phyloP scores from a whole-genome alignment of 1,284 basidiomycete genomes.

The Malassezia sympodialis region DNA sequence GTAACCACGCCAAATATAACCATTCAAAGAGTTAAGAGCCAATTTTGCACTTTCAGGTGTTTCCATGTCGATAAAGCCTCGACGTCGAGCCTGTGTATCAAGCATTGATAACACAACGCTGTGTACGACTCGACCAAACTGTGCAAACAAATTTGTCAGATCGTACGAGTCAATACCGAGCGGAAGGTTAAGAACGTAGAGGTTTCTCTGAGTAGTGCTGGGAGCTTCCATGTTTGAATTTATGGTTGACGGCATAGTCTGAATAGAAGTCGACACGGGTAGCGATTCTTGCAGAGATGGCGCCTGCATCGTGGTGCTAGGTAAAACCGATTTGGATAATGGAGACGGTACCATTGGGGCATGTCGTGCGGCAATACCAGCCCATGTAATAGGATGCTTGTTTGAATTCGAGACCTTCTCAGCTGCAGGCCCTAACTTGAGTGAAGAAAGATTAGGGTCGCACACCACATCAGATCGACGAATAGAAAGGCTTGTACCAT shows the following conservation, averaged over 20 bases:
- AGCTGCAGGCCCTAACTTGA: neutral
- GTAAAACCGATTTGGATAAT: neutral
- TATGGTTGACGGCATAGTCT: neutral
- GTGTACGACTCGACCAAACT: conserved; percentile 36
- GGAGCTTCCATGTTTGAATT: neutral
- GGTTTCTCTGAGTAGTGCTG: conserved; percentile 24
- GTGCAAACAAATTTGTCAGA: conserved; percentile 30
- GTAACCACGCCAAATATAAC: conserved; percentile 40
- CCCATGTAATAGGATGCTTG: neutral
- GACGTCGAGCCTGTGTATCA: conserved; percentile 41
- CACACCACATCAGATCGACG: neutral
- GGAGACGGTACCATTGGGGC: neutral
- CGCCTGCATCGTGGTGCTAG: neutral
- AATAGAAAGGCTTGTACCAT: neutral
- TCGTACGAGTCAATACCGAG: conserved; percentile 39
- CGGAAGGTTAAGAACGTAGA: conserved; percentile 46
- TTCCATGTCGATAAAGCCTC: conserved; percentile 46
- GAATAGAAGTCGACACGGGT: neutral
- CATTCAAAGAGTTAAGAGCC: conserved; percentile 35
- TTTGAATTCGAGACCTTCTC: neutral
- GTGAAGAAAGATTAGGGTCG: neutral
- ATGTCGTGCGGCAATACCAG: neutral
- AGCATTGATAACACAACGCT: conserved; percentile 46
- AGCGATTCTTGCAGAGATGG: neutral
- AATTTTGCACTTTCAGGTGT: conserved; percentile 25